Evolutionary conservation across 768 basidiomycete species (phyloP), one percentile per base, ranked within the genome.

Genomic region (Boletus speciosus): DNA sequence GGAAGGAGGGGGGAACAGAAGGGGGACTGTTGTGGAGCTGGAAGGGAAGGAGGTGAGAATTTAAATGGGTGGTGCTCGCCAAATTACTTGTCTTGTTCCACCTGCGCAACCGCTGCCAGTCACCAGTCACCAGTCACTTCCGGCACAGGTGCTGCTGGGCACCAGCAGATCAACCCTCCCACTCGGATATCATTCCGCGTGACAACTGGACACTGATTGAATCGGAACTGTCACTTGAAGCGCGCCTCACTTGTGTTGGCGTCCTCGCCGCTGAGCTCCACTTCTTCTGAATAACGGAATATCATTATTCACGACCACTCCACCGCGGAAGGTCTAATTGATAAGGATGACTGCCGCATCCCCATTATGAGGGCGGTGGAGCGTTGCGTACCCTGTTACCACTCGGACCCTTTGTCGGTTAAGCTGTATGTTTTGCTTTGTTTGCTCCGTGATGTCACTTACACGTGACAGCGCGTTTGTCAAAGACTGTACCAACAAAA

Each of bases 51-150:
- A 43, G 59, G 54, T 57, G 60, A 43, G 59, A 63, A 61, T 65
- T 66, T 66, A 72, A 65, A 60, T 58, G 66, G 66, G 57, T 44
- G 53, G 41, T 52, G 52, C 43, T 44, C 57, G 67, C 63, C 60
- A 56, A 42, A 44, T 46, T 45, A 52, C 41, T 60, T 57, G 58
- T 41, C 6, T 54, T 57, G 70, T 66, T 69, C 69, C 67, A 70
- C 70, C 47, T 54, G 53, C 47, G 52, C 48, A 63, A 55, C 60
- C 47, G 39, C 54, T 52, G 51, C 32, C 45, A 29, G 29, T 29
- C 29, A 29, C 27, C 5, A 55, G 32, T 45, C 47, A 35, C 19
- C 19, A 19, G 19, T 19, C 19, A 19, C 36, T 43, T 54, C 35
- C 49, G 55, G 47, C 52, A 59, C 54, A 48, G 11, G 36, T 36